Conservation (phyloP, 1,139 yeast genomes). For the Blastobotrys serpentis region DNA sequence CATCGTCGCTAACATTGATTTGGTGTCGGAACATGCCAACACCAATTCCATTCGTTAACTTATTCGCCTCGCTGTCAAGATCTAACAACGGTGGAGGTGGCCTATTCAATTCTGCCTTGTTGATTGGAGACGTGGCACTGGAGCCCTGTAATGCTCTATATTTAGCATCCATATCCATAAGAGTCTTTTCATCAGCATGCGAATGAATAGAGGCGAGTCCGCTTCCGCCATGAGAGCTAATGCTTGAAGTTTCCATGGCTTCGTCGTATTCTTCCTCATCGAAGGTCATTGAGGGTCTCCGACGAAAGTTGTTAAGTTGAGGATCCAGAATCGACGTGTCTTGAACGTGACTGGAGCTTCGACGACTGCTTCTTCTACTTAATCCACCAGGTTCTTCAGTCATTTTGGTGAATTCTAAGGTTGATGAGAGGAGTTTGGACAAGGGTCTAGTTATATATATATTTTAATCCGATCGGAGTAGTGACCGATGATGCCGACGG, state of each 20-base stretch:
- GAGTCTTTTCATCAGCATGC: slow-evolving; percentile 62
- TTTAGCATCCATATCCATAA: slow-evolving; percentile 71
- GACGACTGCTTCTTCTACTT: background rate
- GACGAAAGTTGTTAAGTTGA: background rate
- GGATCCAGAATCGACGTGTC: slow-evolving; percentile 6
- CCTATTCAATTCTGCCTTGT: slow-evolving; percentile 26
- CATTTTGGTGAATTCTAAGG: background rate
- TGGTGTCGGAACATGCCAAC: background rate
- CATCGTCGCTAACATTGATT: slow-evolving; percentile 5
- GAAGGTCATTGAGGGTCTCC: slow-evolving; percentile 5
- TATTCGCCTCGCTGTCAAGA: slow-evolving; percentile 13
- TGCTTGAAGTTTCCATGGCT: slow-evolving; percentile 16
- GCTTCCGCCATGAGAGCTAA: slow-evolving; percentile 14
- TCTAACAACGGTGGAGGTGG: slow-evolving; percentile 31
- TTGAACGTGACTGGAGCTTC: background rate
- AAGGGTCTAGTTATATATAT: background rate
- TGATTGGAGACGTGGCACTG: slow-evolving; percentile 12
- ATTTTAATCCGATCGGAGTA: slow-evolving; percentile 2
- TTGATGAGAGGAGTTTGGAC: background rate
- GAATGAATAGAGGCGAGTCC: slow-evolving; percentile 40
- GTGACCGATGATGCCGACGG: slow-evolving; percentile 6
- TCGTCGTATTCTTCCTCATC: slow-evolving; percentile 20
- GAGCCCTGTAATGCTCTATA: slow-evolving; percentile 50
- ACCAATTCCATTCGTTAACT: background rate
- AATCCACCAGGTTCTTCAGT: background rate